Percentiles rank a stretch among this genome's conserved stretches.
These are phyloP conservation scores for Ailanthus altissimus DNA, from an alignment of 345 rosid genomes.

Conservation along the genomic window DNA sequence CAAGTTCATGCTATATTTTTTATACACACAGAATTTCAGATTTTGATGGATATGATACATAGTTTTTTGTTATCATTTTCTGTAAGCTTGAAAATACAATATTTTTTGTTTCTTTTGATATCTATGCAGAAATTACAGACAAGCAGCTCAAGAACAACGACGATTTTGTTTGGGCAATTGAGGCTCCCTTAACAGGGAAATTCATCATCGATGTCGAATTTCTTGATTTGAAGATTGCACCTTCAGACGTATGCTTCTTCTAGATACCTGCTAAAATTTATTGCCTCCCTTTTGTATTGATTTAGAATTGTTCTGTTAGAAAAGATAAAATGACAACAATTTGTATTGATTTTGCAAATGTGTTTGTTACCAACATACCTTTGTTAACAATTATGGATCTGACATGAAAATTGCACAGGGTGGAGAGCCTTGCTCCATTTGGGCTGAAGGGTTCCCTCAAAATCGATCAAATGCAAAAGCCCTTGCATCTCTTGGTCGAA, in stretches of 20 bases:
- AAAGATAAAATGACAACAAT: neutral
- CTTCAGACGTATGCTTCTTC: slow-evolving; percentile 57
- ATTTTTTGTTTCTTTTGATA: neutral
- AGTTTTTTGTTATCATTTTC: neutral
- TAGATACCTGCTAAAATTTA: neutral
- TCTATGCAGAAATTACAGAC: slow-evolving; percentile 65
- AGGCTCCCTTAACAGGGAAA: slow-evolving; percentile 79
- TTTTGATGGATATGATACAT: neutral
- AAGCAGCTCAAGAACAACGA: slow-evolving; percentile 72
- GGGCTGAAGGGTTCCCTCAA: slow-evolving; percentile 60
- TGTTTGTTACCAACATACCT: slow-evolving; percentile 14
- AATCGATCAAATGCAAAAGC: slow-evolving; percentile 57
- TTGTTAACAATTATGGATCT: neutral
- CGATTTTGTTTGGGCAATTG: slow-evolving; percentile 82
- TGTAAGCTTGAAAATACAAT: neutral
- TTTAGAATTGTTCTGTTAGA: neutral
- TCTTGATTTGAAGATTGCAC: slow-evolving; percentile 71
- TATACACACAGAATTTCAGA: neutral
- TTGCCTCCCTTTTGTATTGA: neutral
- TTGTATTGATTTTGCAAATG: neutral
- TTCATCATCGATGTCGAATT: slow-evolving; percentile 90
- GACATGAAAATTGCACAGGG: slow-evolving; percentile 48
- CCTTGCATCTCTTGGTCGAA: slow-evolving; percentile 65
- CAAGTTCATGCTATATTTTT: neutral
- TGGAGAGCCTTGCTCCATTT: slow-evolving; percentile 71